Conservation (phyloP, 78 protist species). For the Paulinella micropora region DNA sequence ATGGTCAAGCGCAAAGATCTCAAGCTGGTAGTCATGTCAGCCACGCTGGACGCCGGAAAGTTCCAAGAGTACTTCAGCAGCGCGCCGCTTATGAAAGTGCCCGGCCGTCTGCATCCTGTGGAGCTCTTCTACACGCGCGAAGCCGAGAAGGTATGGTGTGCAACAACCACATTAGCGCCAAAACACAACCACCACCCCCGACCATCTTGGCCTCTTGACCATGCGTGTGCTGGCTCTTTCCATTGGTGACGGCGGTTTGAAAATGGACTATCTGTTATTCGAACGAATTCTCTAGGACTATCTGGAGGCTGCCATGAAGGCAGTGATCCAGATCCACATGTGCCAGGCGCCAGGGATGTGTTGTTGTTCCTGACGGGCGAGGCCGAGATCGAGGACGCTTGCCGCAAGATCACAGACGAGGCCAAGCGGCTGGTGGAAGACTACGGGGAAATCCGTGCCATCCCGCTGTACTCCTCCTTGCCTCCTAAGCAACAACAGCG, state of each 20-base stretch:
- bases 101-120: conserved; percentile 83
- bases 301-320: conserved; percentile 82
- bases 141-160: too few relatives aligned
- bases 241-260: too few relatives aligned
- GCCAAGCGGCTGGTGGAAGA: conserved; percentile 50
- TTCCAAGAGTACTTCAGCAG: conserved; percentile 76
- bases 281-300: too few relatives aligned
- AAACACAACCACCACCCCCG: too few relatives aligned
- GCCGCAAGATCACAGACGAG: conserved; percentile 41
- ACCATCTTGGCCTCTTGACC: too few relatives aligned
- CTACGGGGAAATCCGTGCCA: conserved; percentile 19
- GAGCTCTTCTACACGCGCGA: conserved; percentile 80
- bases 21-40: conserved; percentile 84
- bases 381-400: conserved; percentile 54
- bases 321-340: conserved; percentile 68
- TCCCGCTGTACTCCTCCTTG: conserved; percentile 88
- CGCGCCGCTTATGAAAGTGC: conserved; percentile 68
- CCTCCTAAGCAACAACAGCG: conserved; percentile 81
- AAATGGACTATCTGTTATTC: too few relatives aligned
- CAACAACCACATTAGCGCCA: too few relatives aligned
- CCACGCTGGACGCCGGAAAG: conserved; percentile 96
- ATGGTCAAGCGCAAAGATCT: conserved; percentile 54
- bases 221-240: too few relatives aligned
- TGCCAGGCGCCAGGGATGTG: conserved; percentile 85
- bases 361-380: conserved; percentile 92